Evolutionary conservation across 257 asterid species (phyloP), one percentile per base, ranked within the genome.

Genomic region (Solanum phureja): DNA sequence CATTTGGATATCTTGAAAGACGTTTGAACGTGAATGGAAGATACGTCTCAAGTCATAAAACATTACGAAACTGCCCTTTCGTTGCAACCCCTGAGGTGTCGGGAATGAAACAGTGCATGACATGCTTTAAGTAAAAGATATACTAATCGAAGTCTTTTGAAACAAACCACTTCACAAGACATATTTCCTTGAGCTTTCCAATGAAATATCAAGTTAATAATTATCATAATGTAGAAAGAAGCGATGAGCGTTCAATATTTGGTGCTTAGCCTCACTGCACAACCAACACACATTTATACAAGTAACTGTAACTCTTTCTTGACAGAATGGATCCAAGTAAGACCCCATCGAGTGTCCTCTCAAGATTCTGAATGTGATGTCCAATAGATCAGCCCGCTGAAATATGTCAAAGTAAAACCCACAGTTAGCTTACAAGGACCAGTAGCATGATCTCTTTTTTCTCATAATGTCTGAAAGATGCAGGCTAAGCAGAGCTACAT

Each of bases 351-450:
- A n/a, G n/a, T n/a, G n/a, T n/a, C n/a, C n/a, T n/a, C n/a, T n/a
- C n/a, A n/a, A n/a, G n/a, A n/a, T n/a, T n/a, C n/a, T n/a, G n/a
- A n/a, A n/a, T n/a, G n/a, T n/a, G 93, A 92, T 23, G 90, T 89
- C 93, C 93, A 92, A 87, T 91, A 91, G 49, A 92, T 87, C 92
- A 92, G 89, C 58, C 94, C 93, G 84, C 94, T 92, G 94, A 88
- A 89, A 69, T 68, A 42, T 72, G 88, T 16, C 40, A 23, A 66
- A 23, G 38, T 79, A 75, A 75, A 38, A 58, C 23, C 83, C 34
- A 23, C 83, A 38, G 33, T 40, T 38, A 52, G n/a, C 62, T 52
- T 23, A 76, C 3, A 37, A 74, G 56, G 83, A 73, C 12, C 31
- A 75, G 83, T n/a, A 75, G 83, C 21, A 11, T 10, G 1, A 12